Evolutionary conservation across 148 eudicot genomes (phyloP).

Genomic region (Silene uniflora): DNA sequence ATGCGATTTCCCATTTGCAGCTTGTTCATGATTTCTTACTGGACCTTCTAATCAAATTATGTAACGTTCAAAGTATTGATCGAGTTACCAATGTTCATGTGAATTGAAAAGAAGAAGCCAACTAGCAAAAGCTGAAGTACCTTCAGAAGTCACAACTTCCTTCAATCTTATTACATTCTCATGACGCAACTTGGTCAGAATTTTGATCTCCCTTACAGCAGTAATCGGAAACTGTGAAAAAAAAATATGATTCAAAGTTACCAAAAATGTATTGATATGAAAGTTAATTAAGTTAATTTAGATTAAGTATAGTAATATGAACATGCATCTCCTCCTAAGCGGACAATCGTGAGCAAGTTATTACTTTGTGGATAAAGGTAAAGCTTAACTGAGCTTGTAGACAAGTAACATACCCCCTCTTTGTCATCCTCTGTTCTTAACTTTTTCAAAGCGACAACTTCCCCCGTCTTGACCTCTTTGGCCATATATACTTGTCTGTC

Average conservation of each 20-base stretch:
- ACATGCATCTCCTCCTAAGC: too few relatives aligned
- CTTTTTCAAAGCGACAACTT: conserved; percentile 74
- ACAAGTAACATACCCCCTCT: conserved; percentile 66
- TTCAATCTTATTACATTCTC: conserved; percentile 46
- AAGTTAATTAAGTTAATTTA: too few relatives aligned
- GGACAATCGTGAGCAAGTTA: not conserved
- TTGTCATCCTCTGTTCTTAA: conserved; percentile 75
- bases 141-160: conserved; percentile 56
- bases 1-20: conserved; percentile 7
- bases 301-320: not conserved
- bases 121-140: conserved; percentile 23
- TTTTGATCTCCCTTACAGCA: conserved; percentile 53
- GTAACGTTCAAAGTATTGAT: not conserved
- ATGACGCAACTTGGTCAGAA: conserved; percentile 40
- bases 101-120: not conserved
- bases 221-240: conserved; percentile 49
- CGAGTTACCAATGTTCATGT: not conserved
- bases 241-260: conserved; percentile 8
- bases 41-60: conserved; percentile 6
- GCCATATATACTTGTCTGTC: conserved; percentile 91
- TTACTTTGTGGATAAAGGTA: not conserved
- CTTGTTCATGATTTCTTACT: conserved; percentile 16
- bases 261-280: not conserved
- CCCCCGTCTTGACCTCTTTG: conserved; percentile 65
- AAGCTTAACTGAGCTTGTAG: conserved; percentile 3